Base-by-base conservation (phyloP, 2,329 filamentous ascomycete genomes). In the Xylariaceae sp. region DNA sequence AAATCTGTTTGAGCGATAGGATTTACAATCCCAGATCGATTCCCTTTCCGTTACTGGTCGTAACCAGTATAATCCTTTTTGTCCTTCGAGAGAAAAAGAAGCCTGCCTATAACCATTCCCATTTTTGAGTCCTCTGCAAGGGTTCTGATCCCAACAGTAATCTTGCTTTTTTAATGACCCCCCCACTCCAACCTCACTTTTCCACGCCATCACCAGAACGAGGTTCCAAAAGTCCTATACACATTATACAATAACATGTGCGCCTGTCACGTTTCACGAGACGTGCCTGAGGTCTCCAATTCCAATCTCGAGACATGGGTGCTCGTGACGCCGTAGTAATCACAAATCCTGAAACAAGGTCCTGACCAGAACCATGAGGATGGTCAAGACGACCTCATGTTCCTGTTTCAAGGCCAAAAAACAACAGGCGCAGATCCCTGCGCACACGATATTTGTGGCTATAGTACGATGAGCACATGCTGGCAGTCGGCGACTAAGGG, bases 241-340 rank as follows among this genome's bases (percentile, higher is more conserved):
- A 62, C 62, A 61, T 62, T 61, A 65, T 66, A 58, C 58, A 61
- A 45, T 44, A 63, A 52, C 28, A 46, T 46, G 19, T 23, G 21
- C 46, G 23, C 45, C 33, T n/a, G 29, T 37, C 16, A 23, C 49
- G 21, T 53, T 49, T 21, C 19, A 37, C 11, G 39, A 40, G 33
- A 45, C 24, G 19, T 23, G 14, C 12, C 4, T 17, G 33, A 36
- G 39, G 23, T 24, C 29, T 34, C 39, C 46, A 23, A 44, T 33
- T 26, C 44, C 24, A 23, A 52, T 36, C 41, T 34, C 29, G 26
- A 48, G 31, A 45, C 16, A 7, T 37, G 9, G 17, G 34, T 43
- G 39, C 28, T 51, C 40, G 21, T 60, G 47, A 51, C n/a, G 19
- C 31, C 44, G 33, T 60, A 29, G 34, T 43, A 34, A 33, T 37